Evolutionary conservation across 495 filamentous ascomycete genomes (phyloP).

Genomic region (Neurospora hispaniola): DNA sequence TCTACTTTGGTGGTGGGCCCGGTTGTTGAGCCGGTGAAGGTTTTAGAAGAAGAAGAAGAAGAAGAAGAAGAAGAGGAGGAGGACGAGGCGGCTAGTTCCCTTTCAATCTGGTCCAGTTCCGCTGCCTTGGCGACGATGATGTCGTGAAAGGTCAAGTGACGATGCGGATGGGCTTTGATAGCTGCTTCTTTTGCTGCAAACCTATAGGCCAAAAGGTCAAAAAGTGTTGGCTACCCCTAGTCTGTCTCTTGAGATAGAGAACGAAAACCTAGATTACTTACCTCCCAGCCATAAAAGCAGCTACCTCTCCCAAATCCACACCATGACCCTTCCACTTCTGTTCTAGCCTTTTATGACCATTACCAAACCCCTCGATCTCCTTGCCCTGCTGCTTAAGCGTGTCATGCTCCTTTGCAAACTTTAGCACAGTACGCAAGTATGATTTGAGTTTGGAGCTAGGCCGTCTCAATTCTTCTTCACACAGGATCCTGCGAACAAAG

Average conservation of each 20-base stretch:
- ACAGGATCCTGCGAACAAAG: conserved; percentile 34
- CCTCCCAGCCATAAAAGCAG: conserved; percentile 41
- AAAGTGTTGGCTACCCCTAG: neutral
- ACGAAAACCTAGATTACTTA: conserved; percentile 20
- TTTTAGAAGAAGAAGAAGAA: neutral
- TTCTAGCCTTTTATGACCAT: neutral
- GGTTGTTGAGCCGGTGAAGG: neutral
- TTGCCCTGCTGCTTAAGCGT: neutral
- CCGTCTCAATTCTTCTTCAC: conserved; percentile 21
- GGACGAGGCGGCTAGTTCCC: neutral
- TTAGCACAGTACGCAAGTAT: neutral
- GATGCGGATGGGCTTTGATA: conserved; percentile 46
- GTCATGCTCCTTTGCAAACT: neutral
- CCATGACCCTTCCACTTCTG: conserved; percentile 2
- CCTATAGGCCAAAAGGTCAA: conserved; percentile 12
- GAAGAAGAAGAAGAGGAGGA: neutral
- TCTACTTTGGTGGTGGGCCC: neutral
- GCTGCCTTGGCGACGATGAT: conserved; percentile 27
- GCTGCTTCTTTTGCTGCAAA: conserved; percentile 57
- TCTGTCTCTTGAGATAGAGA: neutral
- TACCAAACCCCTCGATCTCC: neutral
- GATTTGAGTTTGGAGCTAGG: neutral
- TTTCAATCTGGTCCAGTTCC: neutral
- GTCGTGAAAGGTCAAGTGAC: conserved; percentile 34
- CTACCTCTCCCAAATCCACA: conserved; percentile 14